These are phyloP conservation scores for Clonostachys solani DNA, from an alignment of 2,329 filamentous ascomycete genomes.

Conservation along the genomic window DNA sequence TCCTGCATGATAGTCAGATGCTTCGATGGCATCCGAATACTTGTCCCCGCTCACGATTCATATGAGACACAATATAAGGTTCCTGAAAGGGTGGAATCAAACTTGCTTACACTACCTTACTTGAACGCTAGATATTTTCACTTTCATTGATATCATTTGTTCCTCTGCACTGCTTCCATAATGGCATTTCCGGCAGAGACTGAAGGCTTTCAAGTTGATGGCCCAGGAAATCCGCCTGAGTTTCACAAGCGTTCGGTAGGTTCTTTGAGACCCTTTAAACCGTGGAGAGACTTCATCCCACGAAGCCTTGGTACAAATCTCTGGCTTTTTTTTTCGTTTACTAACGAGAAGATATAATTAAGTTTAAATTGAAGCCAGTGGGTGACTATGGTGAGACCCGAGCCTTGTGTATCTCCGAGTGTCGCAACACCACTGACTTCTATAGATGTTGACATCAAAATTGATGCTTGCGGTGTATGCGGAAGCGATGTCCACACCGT, in stretches of 20 bases:
- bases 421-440: background rate
- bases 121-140: no score
- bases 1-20: no score
- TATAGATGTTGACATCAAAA: conserved; percentile 59
- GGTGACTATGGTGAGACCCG: background rate
- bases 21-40: no score
- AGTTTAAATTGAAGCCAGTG: background rate
- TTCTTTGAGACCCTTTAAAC: background rate
- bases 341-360: no score
- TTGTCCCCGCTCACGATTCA: no score
- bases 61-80: no score
- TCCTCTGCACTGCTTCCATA: background rate
- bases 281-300: no score
- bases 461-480: conserved; percentile 64
- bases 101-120: no score
- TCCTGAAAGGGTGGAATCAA: no score
- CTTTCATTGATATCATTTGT: background rate
- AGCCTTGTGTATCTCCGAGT: background rate
- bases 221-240: background rate
- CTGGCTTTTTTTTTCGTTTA: no score
- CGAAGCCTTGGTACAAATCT: no score
- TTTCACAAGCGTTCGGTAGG: background rate
- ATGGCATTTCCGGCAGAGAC: background rate
- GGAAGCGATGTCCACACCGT: conserved; percentile 58
- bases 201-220: background rate